Evolutionary conservation across 2,329 filamentous ascomycete species (phyloP).

Genomic region (Eurotiales sp.): DNA sequence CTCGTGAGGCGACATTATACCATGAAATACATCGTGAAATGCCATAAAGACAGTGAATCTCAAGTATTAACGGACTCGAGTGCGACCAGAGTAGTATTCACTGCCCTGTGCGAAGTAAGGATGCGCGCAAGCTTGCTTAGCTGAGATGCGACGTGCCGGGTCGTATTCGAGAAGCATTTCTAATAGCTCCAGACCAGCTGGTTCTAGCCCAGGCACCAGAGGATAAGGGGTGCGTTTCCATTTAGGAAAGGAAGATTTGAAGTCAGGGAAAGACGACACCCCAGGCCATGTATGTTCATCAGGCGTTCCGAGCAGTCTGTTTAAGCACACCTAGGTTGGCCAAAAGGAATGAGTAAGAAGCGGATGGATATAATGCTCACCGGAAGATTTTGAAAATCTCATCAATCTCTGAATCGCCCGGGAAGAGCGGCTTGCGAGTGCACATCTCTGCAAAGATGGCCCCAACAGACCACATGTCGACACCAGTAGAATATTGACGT

Average conservation of each 20-base stretch:
- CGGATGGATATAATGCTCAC: constrained; percentile 47
- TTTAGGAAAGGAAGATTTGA: constrained; percentile 88
- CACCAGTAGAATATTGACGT: constrained; percentile 86
- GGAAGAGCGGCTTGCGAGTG: constrained; percentile 87
- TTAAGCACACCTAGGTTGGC: constrained; percentile 16
- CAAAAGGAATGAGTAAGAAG: constrained; percentile 2
- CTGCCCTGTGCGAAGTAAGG: constrained; percentile 67
- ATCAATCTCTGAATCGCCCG: constrained; percentile 88
- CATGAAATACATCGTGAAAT: constrained; percentile 1
- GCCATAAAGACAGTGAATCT: constrained; percentile 25
- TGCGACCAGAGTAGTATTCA: constrained; percentile 46
- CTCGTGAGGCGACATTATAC: background rate
- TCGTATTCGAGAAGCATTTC: constrained; percentile 78
- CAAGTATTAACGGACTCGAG: constrained; percentile 25
- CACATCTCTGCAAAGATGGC: constrained; percentile 98
- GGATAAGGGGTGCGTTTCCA: constrained; percentile 70
- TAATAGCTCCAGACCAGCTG: constrained; percentile 49
- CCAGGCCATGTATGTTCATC: constrained; percentile 81
- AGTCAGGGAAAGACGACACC: constrained; percentile 91
- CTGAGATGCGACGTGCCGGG: constrained; percentile 79
- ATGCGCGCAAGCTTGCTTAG: constrained; percentile 81
- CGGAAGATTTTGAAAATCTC: constrained; percentile 95
- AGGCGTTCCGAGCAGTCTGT: constrained; percentile 74
- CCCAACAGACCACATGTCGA: constrained; percentile 94
- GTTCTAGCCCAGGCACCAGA: constrained; percentile 70